These are phyloP conservation scores for Lunularia cruciata DNA, from an alignment of 225 moss, liverwort and hornwort species.

Conservation along the genomic window DNA sequence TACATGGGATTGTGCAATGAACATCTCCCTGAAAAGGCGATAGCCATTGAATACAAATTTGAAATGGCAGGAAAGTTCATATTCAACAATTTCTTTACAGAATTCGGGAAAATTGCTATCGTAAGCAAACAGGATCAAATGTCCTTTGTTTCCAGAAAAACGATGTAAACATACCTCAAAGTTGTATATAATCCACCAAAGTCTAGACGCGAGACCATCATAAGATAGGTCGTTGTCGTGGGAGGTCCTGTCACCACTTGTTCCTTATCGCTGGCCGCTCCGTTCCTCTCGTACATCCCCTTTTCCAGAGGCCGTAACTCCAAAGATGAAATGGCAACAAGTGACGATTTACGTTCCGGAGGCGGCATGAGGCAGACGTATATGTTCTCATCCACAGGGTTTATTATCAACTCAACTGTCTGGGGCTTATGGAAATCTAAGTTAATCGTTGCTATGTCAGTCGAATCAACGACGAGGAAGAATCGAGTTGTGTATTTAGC, in stretches of 20 bases:
- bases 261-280: neutral
- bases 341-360: constrained; percentile 15
- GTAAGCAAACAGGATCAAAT: neutral
- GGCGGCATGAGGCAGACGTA: constrained; percentile 24
- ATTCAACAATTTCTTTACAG: too few species aligned
- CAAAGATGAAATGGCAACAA: constrained; percentile 28
- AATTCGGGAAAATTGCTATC: too few species aligned
- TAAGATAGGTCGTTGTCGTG: neutral
- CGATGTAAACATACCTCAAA: neutral
- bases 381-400: neutral
- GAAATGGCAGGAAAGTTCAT: neutral
- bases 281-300: constrained; percentile 15
- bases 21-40: neutral
- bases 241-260: too few species aligned
- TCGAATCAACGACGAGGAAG: constrained; percentile 18
- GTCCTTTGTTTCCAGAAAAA: neutral
- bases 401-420: constrained; percentile 10
- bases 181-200: constrained; percentile 3
- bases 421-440: neutral
- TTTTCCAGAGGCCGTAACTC: constrained; percentile 9
- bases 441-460: neutral
- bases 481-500: neutral
- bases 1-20: neutral
- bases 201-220: constrained; percentile 8
- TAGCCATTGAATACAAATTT: neutral